Conservation (phyloP, 805 yeast species). For the Brettanomyces nanus region DNA sequence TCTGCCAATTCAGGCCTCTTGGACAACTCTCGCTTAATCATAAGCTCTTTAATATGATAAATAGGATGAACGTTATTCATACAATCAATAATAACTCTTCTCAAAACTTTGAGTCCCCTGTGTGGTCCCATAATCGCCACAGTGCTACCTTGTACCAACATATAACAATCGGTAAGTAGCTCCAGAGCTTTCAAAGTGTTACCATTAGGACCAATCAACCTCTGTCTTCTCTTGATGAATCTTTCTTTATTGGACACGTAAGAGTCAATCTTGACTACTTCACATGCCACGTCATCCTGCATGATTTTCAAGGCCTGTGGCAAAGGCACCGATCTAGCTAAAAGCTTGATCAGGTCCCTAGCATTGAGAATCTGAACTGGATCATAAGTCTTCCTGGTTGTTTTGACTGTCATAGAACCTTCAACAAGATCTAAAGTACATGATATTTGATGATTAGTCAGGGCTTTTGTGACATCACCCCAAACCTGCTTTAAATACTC, state of each 20-base stretch:
- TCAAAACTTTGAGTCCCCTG: slow-evolving; percentile 83
- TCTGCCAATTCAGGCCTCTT: slow-evolving; percentile 91
- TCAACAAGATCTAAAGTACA: slow-evolving; percentile 87
- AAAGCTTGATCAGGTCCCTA: slow-evolving; percentile 83
- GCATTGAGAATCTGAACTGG: slow-evolving; percentile 93
- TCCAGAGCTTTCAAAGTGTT: slow-evolving; percentile 94
- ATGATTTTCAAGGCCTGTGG: slow-evolving; percentile 92
- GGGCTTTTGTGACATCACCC: slow-evolving; percentile 83
- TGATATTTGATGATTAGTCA: slow-evolving; percentile 67
- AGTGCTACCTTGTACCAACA: slow-evolving; percentile 94
- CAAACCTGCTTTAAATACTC: slow-evolving; percentile 80
- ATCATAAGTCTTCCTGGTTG: slow-evolving; percentile 91
- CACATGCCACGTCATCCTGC: slow-evolving; percentile 91
- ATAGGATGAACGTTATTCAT: slow-evolving; percentile 97
- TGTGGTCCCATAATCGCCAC: slow-evolving; percentile 96
- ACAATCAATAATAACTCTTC: slow-evolving; percentile 95
- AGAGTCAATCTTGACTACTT: slow-evolving; percentile 90
- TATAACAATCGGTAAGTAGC: slow-evolving; percentile 89
- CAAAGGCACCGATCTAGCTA: slow-evolving; percentile 94
- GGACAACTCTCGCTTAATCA: slow-evolving; percentile 93
- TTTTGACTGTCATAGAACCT: slow-evolving; percentile 95
- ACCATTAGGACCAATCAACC: slow-evolving; percentile 95
- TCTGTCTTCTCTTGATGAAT: slow-evolving; percentile 90
- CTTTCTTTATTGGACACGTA: slow-evolving; percentile 86
- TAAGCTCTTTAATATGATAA: slow-evolving; percentile 91